These are phyloP conservation scores for Sinapis alba DNA, from an alignment of 441 rosid species.

Conservation along the genomic window DNA sequence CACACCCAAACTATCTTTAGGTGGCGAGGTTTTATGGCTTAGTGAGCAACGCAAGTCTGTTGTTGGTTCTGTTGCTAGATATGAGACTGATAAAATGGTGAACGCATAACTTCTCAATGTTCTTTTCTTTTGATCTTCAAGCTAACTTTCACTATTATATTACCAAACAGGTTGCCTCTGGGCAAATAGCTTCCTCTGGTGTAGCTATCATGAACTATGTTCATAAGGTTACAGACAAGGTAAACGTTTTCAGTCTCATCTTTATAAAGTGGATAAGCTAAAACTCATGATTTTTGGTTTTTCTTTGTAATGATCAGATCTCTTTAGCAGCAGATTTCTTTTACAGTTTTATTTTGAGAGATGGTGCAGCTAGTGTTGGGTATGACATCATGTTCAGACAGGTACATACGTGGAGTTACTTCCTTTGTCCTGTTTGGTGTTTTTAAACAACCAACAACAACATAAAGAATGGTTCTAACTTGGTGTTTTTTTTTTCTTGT, in stretches of 20 bases:
- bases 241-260: slow-evolving; percentile 14
- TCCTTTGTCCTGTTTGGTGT: not conserved
- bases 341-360: slow-evolving; percentile 71
- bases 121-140: not conserved
- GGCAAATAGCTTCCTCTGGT: slow-evolving; percentile 85
- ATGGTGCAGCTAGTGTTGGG: slow-evolving; percentile 78
- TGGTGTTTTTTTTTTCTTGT: not conserved
- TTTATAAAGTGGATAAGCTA: not conserved
- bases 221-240: slow-evolving; percentile 90
- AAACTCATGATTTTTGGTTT: not conserved
- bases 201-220: slow-evolving; percentile 82
- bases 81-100: slow-evolving; percentile 84
- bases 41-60: slow-evolving; percentile 83
- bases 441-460: not conserved
- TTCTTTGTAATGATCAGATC: slow-evolving; percentile 46
- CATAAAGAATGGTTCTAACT: not conserved
- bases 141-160: not conserved
- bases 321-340: slow-evolving; percentile 78
- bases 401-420: slow-evolving; percentile 37
- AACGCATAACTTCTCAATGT: not conserved
- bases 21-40: slow-evolving; percentile 58
- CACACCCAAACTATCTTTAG: slow-evolving; percentile 8
- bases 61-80: slow-evolving; percentile 84
- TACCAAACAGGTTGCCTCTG: slow-evolving; percentile 67
- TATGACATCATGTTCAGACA: slow-evolving; percentile 89